These are phyloP conservation scores for Fraxinus sp. DNA, from an alignment of 305 asterid species.

Conservation along the genomic window DNA sequence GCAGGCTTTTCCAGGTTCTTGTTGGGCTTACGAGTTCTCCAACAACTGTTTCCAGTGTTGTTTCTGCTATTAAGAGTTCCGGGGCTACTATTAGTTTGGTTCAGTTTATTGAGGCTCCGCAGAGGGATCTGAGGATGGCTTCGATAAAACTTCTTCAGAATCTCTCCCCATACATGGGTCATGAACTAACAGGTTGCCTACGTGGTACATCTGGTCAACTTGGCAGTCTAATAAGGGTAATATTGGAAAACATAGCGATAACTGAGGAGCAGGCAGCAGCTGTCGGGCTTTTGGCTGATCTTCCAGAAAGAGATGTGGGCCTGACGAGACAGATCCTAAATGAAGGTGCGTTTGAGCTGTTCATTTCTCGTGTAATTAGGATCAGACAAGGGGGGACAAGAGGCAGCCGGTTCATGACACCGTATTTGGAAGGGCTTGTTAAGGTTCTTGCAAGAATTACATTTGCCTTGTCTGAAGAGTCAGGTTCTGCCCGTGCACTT, in stretches of 20 bases:
- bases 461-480: slow-evolving; percentile 55
- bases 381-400: slow-evolving; percentile 79
- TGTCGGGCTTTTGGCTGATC: slow-evolving; percentile 73
- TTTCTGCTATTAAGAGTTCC: slow-evolving; percentile 76
- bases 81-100: slow-evolving; percentile 87
- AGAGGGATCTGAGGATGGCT: slow-evolving; percentile 73
- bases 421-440: slow-evolving; percentile 88
- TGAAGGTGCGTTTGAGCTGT: slow-evolving; percentile 63
- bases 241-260: slow-evolving; percentile 64
- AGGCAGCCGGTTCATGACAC: slow-evolving; percentile 79
- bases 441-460: slow-evolving; percentile 82
- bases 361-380: slow-evolving; percentile 50
- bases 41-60: slow-evolving; percentile 58
- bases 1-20: slow-evolving; percentile 87
- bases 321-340: slow-evolving; percentile 74
- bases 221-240: slow-evolving; percentile 63
- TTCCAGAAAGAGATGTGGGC: slow-evolving; percentile 78
- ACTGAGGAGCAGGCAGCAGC: slow-evolving; percentile 96
- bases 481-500: slow-evolving; percentile 49
- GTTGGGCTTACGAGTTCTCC: slow-evolving; percentile 76
- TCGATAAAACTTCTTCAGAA: slow-evolving; percentile 79
- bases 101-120: slow-evolving; percentile 92
- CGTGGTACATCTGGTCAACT: slow-evolving; percentile 80
- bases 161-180: slow-evolving; percentile 85
- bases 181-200: slow-evolving; percentile 69